Percentiles rank a stretch among this genome's conserved stretches.
phyloP scores from a whole-genome alignment of 352 stramenopile species.

The Peronospora farinosa region DNA sequence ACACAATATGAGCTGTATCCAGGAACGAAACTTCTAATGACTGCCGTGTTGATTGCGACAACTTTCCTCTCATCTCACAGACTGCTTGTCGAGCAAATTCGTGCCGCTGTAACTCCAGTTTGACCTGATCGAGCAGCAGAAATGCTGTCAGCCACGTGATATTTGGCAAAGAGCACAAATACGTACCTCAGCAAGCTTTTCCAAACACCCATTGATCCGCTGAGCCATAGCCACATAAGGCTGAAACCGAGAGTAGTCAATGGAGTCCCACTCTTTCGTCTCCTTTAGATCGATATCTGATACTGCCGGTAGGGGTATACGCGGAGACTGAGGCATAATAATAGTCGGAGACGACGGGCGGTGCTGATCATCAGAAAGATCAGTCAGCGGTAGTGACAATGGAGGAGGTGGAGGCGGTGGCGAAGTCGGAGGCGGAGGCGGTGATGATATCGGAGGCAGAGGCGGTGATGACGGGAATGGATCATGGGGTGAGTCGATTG shows the following conservation, averaged over 20 bases:
- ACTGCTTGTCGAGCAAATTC: conserved; percentile 64
- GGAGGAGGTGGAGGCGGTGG: conserved; percentile 38
- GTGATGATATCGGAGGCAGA: conserved; percentile 42
- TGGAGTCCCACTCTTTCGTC: conserved; percentile 22
- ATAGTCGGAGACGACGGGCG: conserved; percentile 37
- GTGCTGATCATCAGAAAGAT: conserved; percentile 8
- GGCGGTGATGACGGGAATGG: conserved; percentile 25
- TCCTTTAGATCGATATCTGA: conserved; percentile 11
- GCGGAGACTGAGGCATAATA: conserved; percentile 32
- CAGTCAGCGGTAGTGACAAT: conserved; percentile 19
- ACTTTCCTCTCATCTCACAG: conserved; percentile 53
- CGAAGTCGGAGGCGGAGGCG: conserved; percentile 44
- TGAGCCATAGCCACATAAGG: conserved; percentile 66
- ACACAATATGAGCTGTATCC: conserved; percentile 89
- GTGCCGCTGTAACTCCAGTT: conserved; percentile 80
- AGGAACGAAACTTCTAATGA: conserved; percentile 82
- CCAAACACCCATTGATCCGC: conserved; percentile 74
- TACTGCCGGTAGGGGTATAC: conserved; percentile 19
- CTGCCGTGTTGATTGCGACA: conserved; percentile 60
- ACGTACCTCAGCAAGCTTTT: conserved; percentile 64
- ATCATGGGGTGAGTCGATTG: conserved; percentile 13
- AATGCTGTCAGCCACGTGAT: conserved; percentile 5
- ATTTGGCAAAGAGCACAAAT: neutral
- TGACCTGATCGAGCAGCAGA: conserved; percentile 38
- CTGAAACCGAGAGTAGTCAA: conserved; percentile 72